phyloP scores from a whole-genome alignment of 2,329 filamentous ascomycete species.

The Hypoxylon sp. region DNA sequence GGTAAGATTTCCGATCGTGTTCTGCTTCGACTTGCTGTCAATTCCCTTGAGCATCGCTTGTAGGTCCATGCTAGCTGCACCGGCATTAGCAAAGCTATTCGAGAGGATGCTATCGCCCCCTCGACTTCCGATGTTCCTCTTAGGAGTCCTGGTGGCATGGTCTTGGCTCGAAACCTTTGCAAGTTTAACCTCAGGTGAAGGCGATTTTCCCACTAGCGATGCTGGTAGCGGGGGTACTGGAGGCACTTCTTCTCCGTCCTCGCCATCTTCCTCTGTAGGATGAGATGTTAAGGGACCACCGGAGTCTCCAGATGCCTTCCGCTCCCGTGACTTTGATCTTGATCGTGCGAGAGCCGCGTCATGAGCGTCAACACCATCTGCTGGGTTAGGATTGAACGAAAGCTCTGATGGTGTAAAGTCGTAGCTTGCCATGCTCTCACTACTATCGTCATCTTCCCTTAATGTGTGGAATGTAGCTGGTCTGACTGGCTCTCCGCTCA shows the following conservation, averaged over 20 bases:
- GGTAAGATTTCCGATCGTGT: slow-evolving; percentile 54
- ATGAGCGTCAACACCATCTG: slow-evolving; percentile 53
- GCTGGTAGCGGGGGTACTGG: slow-evolving; percentile 70
- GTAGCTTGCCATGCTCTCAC: slow-evolving; percentile 80
- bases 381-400: slow-evolving; percentile 67
- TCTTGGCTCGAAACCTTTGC: slow-evolving; percentile 56
- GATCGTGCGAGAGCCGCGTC: slow-evolving; percentile 41
- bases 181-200: slow-evolving; percentile 42
- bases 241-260: slow-evolving; percentile 61
- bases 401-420: slow-evolving; percentile 77
- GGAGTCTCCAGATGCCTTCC: slow-evolving; percentile 49
- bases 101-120: slow-evolving; percentile 51
- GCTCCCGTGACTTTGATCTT: slow-evolving; percentile 53
- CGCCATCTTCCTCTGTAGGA: slow-evolving; percentile 52
- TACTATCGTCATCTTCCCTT: slow-evolving; percentile 64
- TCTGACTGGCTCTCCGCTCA: slow-evolving; percentile 65
- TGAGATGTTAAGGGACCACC: slow-evolving; percentile 52
- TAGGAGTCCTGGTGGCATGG: slow-evolving; percentile 52
- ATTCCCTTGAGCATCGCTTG: slow-evolving; percentile 56
- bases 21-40: slow-evolving; percentile 54
- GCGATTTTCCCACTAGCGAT: slow-evolving; percentile 48
- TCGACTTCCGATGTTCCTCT: slow-evolving; percentile 51
- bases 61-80: slow-evolving; percentile 50
- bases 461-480: slow-evolving; percentile 59
- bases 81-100: slow-evolving; percentile 45